Evolutionary conservation across 2,329 filamentous ascomycete genomes (phyloP).

Genomic region (Colletotrichum sansevieriae): DNA sequence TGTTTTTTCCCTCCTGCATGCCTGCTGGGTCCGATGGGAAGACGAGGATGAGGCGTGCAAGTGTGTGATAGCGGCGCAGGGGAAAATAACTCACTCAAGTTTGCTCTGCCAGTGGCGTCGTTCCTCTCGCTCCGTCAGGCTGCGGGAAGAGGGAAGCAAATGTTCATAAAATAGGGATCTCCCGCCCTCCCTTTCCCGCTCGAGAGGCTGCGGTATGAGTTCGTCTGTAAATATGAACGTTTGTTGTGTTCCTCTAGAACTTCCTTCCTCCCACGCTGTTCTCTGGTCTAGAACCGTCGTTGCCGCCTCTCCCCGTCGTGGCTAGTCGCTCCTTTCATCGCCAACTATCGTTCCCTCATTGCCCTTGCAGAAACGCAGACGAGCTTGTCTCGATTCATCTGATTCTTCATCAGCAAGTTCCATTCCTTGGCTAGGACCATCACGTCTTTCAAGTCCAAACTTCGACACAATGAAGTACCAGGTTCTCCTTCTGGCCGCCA

Average conservation of each 20-base stretch:
- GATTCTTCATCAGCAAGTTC: slow-evolving; percentile 11
- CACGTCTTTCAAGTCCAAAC: slow-evolving; percentile 18
- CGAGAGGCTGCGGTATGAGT: neutral
- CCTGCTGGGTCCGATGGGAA: slow-evolving; percentile 18
- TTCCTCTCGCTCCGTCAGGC: slow-evolving; percentile 2
- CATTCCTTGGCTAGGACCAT: slow-evolving; percentile 5
- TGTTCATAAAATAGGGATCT: slow-evolving; percentile 19
- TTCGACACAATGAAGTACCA: slow-evolving; percentile 42
- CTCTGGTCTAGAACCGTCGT: slow-evolving; percentile 28
- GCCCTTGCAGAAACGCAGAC: neutral
- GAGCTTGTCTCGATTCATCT: neutral
- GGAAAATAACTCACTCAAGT: slow-evolving; percentile 22
- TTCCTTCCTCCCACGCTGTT: slow-evolving; percentile 27
- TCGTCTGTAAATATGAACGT: neutral
- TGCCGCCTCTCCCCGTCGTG: slow-evolving; percentile 4
- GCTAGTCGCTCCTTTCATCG: slow-evolving; percentile 29
- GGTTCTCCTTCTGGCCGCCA: slow-evolving; percentile 39
- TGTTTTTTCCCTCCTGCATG: neutral
- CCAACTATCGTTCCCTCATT: slow-evolving; percentile 27
- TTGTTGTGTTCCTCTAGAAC: slow-evolving; percentile 1
- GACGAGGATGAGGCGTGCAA: slow-evolving; percentile 17
- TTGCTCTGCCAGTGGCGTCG: slow-evolving; percentile 21
- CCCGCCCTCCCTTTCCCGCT: slow-evolving; percentile 4
- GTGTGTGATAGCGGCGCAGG: slow-evolving; percentile 11
- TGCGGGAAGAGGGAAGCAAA: slow-evolving; percentile 9